phyloP scores from a whole-genome alignment of 495 filamentous ascomycete genomes.

The Neurospora terricola region DNA sequence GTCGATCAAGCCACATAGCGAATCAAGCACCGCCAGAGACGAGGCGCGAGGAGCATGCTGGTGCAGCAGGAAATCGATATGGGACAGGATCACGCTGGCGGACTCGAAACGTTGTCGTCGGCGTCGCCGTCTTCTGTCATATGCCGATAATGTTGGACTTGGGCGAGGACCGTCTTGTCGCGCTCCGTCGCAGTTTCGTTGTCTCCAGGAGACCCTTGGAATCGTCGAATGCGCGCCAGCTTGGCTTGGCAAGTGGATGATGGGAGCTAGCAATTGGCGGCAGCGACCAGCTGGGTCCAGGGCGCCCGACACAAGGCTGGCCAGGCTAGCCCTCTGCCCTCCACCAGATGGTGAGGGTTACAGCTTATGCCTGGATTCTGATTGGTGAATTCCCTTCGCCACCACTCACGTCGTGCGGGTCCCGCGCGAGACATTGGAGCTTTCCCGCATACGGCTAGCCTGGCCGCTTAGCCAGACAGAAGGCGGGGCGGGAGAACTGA shows the following conservation, averaged over 20 bases:
- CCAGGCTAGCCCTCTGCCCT: neutral
- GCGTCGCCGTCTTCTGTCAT: neutral
- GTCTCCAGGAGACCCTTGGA: neutral
- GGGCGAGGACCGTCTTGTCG: neutral
- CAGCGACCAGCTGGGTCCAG: neutral
- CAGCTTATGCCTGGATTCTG: neutral
- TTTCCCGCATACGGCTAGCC: neutral
- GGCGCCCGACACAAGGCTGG: neutral
- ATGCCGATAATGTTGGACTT: neutral
- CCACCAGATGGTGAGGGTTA: neutral
- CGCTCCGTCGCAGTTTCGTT: neutral
- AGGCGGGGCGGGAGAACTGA: neutral
- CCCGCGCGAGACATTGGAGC: neutral
- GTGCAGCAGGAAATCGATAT: neutral
- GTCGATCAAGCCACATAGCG: conserved; percentile 82
- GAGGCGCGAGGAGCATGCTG: neutral
- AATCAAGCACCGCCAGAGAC: neutral
- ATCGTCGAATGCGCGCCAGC: neutral
- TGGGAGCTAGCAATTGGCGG: neutral
- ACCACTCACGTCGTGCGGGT: neutral
- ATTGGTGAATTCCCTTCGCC: neutral
- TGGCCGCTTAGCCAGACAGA: neutral
- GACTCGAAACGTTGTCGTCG: neutral
- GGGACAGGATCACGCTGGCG: neutral
- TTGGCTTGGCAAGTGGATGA: neutral